phyloP scores from a whole-genome alignment of 495 filamentous ascomycete genomes.

The Aspergillus egyptiacus region DNA sequence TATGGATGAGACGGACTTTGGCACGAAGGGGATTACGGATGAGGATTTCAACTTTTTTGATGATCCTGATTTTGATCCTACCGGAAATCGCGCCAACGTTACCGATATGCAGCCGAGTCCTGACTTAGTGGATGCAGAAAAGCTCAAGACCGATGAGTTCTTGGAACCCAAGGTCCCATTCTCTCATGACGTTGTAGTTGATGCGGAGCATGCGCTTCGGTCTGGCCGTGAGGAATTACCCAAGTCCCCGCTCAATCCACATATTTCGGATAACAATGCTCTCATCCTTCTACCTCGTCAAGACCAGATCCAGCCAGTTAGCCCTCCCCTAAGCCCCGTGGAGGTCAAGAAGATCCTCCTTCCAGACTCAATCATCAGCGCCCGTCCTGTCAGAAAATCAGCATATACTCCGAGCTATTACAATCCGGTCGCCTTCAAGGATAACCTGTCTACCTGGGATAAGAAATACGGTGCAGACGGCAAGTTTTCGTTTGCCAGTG shows the following conservation, averaged over 20 bases:
- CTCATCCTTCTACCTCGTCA: conserved; percentile 13
- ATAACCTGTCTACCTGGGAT: conserved; percentile 39
- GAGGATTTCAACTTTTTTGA: conserved; percentile 91
- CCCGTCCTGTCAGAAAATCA: conserved; percentile 3
- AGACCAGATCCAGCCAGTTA: conserved; percentile 33
- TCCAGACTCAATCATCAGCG: conserved; percentile 20
- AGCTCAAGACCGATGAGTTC: conserved; percentile 6
- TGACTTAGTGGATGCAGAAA: conserved; percentile 10
- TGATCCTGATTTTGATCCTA: conserved; percentile 45
- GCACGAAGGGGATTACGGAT: conserved; percentile 75
- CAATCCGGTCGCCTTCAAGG: conserved; percentile 43
- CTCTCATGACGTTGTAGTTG: neutral
- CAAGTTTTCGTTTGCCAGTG: conserved; percentile 42
- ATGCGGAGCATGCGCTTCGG: neutral
- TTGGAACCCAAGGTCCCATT: conserved; percentile 1
- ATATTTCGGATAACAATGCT: neutral
- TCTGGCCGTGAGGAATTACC: neutral
- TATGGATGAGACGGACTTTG: conserved; percentile 70
- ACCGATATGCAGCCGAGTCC: conserved; percentile 14
- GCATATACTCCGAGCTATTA: conserved; percentile 36
- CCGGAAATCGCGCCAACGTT: conserved; percentile 13
- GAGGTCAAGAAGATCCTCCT: conserved; percentile 46
- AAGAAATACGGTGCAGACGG: conserved; percentile 47
- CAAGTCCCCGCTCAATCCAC: conserved; percentile 8
- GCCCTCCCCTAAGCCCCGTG: conserved; percentile 46